A percentile compares a stretch with the other conserved stretches of the same genome.
Conservation (phyloP, 2,329 filamentous ascomycete genomes). For the Trichoderma sp. region DNA sequence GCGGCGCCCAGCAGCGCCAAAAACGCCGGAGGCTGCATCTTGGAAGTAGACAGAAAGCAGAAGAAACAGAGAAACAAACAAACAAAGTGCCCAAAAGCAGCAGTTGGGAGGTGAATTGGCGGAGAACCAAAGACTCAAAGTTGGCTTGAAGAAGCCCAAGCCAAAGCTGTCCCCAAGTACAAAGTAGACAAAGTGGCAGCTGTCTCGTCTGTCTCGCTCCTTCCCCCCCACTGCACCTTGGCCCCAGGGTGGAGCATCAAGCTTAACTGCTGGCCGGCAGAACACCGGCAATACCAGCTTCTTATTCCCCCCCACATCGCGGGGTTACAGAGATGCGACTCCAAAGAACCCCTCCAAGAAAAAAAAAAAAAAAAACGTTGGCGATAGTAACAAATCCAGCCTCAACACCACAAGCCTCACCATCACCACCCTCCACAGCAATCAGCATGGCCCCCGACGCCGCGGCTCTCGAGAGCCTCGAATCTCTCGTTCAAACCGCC, state of each 20-base stretch:
- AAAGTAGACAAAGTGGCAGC: constrained; percentile 25
- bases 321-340: constrained; percentile 25
- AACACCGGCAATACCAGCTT: constrained; percentile 5
- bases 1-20: constrained; percentile 56
- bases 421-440: neutral
- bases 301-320: constrained; percentile 16
- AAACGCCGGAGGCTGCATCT: constrained; percentile 54
- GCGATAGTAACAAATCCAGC: too few relatives aligned
- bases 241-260: neutral
- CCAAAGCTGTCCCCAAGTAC: constrained; percentile 12
- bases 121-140: neutral
- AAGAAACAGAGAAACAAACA: neutral
- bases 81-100: too few relatives aligned
- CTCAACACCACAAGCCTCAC: constrained; percentile 1
- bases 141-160: neutral
- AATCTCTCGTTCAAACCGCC: constrained; percentile 44
- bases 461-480: constrained; percentile 44
- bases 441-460: constrained; percentile 32
- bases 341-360: constrained; percentile 23
- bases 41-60: constrained; percentile 27
- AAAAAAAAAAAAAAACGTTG: neutral
- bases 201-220: neutral
- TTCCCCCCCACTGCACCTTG: neutral
- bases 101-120: neutral
- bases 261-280: constrained; percentile 17